Conservation (phyloP, 2,329 filamentous ascomycete genomes). For the Fusarium kyushuense region DNA sequence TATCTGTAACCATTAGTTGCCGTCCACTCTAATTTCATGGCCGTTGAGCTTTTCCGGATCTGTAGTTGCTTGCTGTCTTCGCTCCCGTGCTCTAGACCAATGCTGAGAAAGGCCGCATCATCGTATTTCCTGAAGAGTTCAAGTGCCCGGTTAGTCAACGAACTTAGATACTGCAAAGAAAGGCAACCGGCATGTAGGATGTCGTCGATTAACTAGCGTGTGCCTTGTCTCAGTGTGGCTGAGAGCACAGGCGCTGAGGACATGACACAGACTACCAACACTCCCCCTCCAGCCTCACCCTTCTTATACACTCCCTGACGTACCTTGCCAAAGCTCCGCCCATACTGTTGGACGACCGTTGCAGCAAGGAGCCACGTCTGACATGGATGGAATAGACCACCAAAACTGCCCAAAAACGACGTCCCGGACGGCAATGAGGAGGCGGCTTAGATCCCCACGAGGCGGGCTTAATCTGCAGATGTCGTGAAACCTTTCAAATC, state of each 20-base stretch:
- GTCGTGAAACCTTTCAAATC: conserved; percentile 24
- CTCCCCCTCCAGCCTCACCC: background rate
- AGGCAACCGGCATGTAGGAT: background rate
- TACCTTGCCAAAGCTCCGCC: background rate
- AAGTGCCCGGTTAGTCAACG: conserved; percentile 3
- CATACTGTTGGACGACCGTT: conserved; percentile 8
- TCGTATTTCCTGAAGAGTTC: background rate
- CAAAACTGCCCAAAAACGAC: conserved; percentile 1
- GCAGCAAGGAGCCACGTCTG: background rate
- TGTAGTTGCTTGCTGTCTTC: conserved; percentile 9
- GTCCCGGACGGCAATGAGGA: conserved; percentile 3
- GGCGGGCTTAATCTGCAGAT: conserved; percentile 8
- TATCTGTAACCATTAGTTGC: conserved; percentile 29
- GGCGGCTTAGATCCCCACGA: conserved; percentile 23
- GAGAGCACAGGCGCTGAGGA: background rate
- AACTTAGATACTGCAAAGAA: background rate
- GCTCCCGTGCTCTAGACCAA: background rate
- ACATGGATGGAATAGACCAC: background rate
- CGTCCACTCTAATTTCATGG: conserved; percentile 30
- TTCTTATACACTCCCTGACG: background rate
- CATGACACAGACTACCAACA: background rate
- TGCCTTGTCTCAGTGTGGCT: background rate
- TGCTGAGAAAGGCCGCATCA: background rate
- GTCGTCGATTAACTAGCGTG: background rate
- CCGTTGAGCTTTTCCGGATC: conserved; percentile 24